Evolutionary conservation across 2,329 filamentous ascomycete genomes (phyloP).

Genomic region (Neonectria punicea): DNA sequence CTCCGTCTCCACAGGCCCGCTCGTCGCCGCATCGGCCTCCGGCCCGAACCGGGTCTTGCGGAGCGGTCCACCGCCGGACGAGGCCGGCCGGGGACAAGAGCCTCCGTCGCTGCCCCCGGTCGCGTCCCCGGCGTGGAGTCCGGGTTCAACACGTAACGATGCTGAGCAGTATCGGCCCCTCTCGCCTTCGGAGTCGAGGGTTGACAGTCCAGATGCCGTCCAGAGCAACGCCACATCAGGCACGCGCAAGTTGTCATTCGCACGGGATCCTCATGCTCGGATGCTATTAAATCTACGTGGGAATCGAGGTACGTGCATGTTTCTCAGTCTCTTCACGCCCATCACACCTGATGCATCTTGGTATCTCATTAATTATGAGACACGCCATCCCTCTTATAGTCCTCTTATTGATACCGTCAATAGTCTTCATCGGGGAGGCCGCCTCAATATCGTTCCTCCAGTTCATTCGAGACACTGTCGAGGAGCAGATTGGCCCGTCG

Average conservation of each 20-base stretch:
- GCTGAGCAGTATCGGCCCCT: conserved; percentile 38
- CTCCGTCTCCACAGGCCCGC: not conserved
- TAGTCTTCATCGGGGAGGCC: conserved; percentile 62
- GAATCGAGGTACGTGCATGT: conserved; percentile 55
- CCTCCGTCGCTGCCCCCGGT: conserved; percentile 11
- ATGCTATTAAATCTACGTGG: conserved; percentile 64
- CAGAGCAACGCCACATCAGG: conserved; percentile 10
- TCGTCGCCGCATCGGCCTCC: not conserved
- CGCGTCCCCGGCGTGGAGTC: conserved; percentile 11
- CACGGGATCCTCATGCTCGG: conserved; percentile 39
- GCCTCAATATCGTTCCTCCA: conserved; percentile 67
- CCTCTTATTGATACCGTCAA: not conserved
- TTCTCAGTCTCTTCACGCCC: not conserved
- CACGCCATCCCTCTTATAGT: not conserved
- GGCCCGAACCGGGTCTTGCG: conserved; percentile 1
- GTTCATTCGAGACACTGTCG: conserved; percentile 39
- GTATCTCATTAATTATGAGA: not conserved
- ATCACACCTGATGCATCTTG: not conserved
- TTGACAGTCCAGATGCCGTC: conserved; percentile 34
- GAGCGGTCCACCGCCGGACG: conserved; percentile 1
- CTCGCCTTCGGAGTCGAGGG: conserved; percentile 46
- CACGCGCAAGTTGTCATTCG: conserved; percentile 26
- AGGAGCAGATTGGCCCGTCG: conserved; percentile 41
- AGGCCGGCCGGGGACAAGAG: conserved; percentile 1
- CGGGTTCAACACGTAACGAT: conserved; percentile 14